Evolutionary conservation across 202 grass and related monocot genomes (phyloP).

Genomic region (Brachypodium distachyon): DNA sequence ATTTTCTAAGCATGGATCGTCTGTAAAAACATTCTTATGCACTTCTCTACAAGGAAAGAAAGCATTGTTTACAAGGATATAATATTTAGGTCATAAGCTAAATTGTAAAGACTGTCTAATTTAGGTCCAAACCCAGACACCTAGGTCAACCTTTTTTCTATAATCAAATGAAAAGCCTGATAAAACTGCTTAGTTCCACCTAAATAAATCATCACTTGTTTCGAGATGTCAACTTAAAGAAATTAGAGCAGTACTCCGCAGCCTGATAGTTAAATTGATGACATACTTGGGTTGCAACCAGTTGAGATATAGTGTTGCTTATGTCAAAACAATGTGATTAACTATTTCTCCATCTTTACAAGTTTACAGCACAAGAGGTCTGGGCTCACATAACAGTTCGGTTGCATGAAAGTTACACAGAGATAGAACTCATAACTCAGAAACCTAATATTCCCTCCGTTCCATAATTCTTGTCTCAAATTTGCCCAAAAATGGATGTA

Average conservation of each 20-base stretch:
- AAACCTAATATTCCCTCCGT: too few relatives aligned
- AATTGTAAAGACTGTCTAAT: neutral
- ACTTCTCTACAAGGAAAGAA: neutral
- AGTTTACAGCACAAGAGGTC: neutral
- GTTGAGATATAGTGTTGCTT: neutral
- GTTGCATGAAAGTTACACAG: neutral
- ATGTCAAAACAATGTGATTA: neutral
- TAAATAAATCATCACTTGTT: neutral
- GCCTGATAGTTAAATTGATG: neutral
- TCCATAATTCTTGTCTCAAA: too few relatives aligned
- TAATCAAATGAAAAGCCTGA: neutral
- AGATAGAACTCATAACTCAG: neutral
- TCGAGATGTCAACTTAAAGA: neutral
- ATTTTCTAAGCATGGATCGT: too few relatives aligned
- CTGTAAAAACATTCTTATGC: neutral
- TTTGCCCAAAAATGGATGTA: too few relatives aligned
- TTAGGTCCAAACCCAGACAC: neutral
- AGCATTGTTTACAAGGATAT: neutral
- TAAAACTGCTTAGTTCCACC: neutral
- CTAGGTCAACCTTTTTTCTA: neutral
- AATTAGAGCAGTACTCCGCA: neutral
- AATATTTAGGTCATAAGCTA: neutral
- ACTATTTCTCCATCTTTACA: neutral
- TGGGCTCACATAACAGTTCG: neutral
- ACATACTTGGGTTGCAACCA: neutral